These are phyloP conservation scores for Berberis thunbergii DNA, from an alignment of 164 flowering plant species.

Conservation along the genomic window DNA sequence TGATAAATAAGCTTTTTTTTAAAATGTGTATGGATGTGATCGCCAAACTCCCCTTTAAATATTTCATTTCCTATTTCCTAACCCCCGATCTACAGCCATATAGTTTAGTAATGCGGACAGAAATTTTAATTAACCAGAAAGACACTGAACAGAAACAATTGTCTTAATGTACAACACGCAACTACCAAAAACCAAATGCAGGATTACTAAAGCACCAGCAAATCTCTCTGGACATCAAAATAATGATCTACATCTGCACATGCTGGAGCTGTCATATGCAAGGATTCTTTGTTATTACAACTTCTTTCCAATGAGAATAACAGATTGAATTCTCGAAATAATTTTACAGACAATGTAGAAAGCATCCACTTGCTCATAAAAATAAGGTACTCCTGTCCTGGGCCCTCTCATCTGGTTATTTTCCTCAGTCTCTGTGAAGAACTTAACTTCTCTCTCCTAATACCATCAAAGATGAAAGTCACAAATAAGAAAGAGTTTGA, in stretches of 20 bases:
- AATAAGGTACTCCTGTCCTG: constrained; percentile 93
- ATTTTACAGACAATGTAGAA: constrained; percentile 19
- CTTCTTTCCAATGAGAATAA: not conserved
- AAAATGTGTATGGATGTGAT: too few relatives aligned
- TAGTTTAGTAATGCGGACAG: too few relatives aligned
- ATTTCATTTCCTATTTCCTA: too few relatives aligned
- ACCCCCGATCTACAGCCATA: too few relatives aligned
- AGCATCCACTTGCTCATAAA: constrained; percentile 32
- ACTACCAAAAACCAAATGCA: not conserved
- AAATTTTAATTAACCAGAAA: too few relatives aligned
- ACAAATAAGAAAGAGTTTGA: not conserved
- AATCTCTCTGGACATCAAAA: not conserved
- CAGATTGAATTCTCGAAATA: constrained; percentile 10
- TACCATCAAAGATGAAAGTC: not conserved
- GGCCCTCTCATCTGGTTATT: constrained; percentile 99
- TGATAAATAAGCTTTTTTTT: too few relatives aligned
- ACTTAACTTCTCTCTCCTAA: constrained; percentile 96
- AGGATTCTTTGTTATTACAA: not conserved
- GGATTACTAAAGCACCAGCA: not conserved
- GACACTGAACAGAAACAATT: too few relatives aligned
- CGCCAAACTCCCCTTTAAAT: too few relatives aligned
- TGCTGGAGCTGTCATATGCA: not conserved
- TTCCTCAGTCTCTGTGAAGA: constrained; percentile 98
- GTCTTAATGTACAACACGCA: not conserved
- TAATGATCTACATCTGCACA: not conserved